A percentile compares a stretch with the other conserved stretches of the same genome.
phyloP scores from a whole-genome alignment of 495 filamentous ascomycete genomes.

The Parathielavia appendiculata region DNA sequence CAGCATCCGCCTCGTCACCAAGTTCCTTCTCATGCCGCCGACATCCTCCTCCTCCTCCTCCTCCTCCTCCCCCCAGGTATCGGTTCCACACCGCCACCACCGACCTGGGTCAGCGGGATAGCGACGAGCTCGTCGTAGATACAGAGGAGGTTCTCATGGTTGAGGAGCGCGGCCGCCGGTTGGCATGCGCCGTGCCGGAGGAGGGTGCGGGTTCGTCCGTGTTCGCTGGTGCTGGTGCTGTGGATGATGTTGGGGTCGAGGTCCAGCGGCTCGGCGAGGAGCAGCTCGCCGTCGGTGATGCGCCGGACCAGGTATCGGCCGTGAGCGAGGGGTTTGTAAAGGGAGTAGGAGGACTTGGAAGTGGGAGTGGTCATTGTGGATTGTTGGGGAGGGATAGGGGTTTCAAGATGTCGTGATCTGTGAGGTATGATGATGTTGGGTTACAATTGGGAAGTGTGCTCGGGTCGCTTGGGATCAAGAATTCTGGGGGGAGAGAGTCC shows the following conservation, averaged over 20 bases:
- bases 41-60: background rate
- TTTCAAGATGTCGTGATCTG: background rate
- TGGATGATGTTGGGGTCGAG: background rate
- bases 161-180: slow-evolving; percentile 28
- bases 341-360: slow-evolving; percentile 12
- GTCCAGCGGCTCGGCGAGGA: slow-evolving; percentile 20
- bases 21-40: background rate
- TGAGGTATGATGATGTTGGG: background rate
- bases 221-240: background rate
- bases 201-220: slow-evolving; percentile 3
- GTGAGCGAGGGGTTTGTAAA: slow-evolving; percentile 15
- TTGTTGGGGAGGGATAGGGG: no score
- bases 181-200: slow-evolving; percentile 12
- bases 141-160: slow-evolving; percentile 42
- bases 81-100: background rate
- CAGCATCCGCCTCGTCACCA: slow-evolving; percentile 15
- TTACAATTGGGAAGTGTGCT: background rate
- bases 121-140: slow-evolving; percentile 26
- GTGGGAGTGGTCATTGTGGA: background rate
- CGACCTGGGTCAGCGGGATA: background rate
- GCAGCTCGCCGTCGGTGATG: slow-evolving; percentile 20
- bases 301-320: slow-evolving; percentile 24
- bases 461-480: background rate
- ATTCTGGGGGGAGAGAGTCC: background rate
- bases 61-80: no score